phyloP scores from a whole-genome alignment of 1,284 basidiomycete genomes.

The Trichosporon asahii region DNA sequence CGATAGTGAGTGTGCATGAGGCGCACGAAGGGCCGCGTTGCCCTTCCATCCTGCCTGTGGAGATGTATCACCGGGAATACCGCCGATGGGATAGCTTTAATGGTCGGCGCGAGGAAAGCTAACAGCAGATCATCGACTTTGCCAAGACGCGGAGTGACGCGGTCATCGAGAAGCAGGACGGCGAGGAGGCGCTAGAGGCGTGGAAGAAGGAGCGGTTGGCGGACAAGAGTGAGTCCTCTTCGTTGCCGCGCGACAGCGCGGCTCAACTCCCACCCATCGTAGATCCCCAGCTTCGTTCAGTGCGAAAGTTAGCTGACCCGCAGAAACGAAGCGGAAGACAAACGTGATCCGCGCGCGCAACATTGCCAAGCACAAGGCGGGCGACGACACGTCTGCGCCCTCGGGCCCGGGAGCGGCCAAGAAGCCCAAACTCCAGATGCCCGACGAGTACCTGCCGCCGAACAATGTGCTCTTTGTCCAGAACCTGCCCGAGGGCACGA shows the following conservation, averaged over 20 bases:
- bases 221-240: constrained; percentile 68
- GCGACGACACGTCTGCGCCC: constrained; percentile 7
- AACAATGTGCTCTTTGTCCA: constrained; percentile 99
- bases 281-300: too few species aligned
- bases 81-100: background rate
- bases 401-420: constrained; percentile 28
- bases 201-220: constrained; percentile 72
- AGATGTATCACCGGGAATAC: too few species aligned
- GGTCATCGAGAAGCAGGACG: constrained; percentile 71
- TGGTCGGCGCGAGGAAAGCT: too few species aligned
- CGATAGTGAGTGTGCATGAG: constrained; percentile 64
- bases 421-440: constrained; percentile 78
- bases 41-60: too few species aligned
- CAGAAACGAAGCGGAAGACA: constrained; percentile 73
- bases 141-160: constrained; percentile 84
- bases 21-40: too few species aligned
- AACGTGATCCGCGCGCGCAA: constrained; percentile 84
- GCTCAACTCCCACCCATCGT: too few species aligned
- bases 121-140: constrained; percentile 66
- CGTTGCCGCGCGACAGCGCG: too few species aligned
- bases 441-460: constrained; percentile 98
- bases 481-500: constrained; percentile 81
- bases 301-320: too few species aligned
- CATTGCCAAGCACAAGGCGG: constrained; percentile 68
- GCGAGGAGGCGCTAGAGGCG: constrained; percentile 61